A percentile compares a stretch with the other conserved stretches of the same genome.
Conservation (phyloP, 306 rosid genomes). For the Ceratonia siliqua region DNA sequence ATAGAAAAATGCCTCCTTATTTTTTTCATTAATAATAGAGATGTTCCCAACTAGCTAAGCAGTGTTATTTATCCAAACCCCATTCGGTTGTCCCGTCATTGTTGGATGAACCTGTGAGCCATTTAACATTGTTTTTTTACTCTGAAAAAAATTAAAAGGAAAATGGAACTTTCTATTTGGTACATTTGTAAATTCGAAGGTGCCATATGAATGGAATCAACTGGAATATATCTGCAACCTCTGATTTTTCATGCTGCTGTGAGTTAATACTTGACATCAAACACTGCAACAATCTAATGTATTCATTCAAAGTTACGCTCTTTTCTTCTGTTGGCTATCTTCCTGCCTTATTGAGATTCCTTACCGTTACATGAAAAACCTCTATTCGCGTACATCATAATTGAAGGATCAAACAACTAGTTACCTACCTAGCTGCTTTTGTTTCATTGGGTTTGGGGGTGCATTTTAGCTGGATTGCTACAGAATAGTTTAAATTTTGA, state of each 20-base stretch:
- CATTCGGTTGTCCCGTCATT: background rate
- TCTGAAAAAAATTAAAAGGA: background rate
- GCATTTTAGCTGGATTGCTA: background rate
- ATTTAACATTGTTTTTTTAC: background rate
- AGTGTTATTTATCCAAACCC: background rate
- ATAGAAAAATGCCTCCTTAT: background rate
- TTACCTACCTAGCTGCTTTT: slow-evolving; percentile 8
- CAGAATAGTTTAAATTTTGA: background rate
- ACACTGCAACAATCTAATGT: slow-evolving; percentile 7
- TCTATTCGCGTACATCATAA: background rate
- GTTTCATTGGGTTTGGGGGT: background rate
- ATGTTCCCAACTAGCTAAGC: background rate
- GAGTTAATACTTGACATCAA: background rate
- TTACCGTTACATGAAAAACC: background rate
- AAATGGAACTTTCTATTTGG: slow-evolving; percentile 5
- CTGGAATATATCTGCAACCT: background rate
- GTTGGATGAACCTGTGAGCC: background rate
- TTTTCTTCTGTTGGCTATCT: background rate
- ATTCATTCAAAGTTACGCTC: background rate
- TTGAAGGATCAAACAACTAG: slow-evolving; percentile 11
- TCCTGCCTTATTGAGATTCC: background rate
- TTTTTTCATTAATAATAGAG: background rate
- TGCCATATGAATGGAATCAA: slow-evolving; percentile 3
- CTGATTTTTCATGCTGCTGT: slow-evolving; percentile 7
- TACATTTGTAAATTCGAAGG: background rate